Conservation (phyloP, 257 asterid genomes). For the Solanum bulbocastanum region DNA sequence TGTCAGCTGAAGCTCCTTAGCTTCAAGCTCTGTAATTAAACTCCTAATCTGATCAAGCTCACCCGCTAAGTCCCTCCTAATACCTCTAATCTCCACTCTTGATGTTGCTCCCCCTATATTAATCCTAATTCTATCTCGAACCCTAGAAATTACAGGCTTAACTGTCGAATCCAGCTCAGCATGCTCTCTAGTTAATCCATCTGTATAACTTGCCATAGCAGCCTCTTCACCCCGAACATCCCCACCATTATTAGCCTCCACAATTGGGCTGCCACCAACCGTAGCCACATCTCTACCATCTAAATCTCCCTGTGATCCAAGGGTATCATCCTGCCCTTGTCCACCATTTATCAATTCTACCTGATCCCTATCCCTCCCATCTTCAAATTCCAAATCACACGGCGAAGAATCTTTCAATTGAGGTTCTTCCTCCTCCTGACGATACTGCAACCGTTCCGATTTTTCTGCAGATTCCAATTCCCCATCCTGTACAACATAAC, state of each 20-base stretch:
- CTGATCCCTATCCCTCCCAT: neutral
- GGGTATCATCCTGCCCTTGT: neutral
- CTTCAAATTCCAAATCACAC: neutral
- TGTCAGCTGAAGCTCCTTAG: slow-evolving; percentile 10
- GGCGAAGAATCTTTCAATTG: neutral
- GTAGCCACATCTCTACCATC: neutral
- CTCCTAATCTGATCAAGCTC: slow-evolving; percentile 12
- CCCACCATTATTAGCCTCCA: neutral
- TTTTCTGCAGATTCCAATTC: neutral
- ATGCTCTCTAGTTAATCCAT: neutral
- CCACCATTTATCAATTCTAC: neutral
- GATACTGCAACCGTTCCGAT: neutral
- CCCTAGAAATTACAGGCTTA: slow-evolving; percentile 5
- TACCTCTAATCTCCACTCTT: slow-evolving; percentile 1
- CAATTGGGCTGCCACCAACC: neutral
- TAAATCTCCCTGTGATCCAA: neutral
- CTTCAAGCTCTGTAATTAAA: slow-evolving; percentile 4
- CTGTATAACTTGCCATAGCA: neutral
- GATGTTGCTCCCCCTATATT: neutral
- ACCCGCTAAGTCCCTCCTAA: slow-evolving; percentile 2
- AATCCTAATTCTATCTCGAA: slow-evolving; percentile 6
- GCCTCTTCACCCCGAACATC: neutral
- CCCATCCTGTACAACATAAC: neutral
- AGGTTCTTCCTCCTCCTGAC: neutral
- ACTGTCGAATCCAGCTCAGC: neutral